Base-by-base conservation (phyloP, 345 rosid genomes). In the Populus pruinosa region DNA sequence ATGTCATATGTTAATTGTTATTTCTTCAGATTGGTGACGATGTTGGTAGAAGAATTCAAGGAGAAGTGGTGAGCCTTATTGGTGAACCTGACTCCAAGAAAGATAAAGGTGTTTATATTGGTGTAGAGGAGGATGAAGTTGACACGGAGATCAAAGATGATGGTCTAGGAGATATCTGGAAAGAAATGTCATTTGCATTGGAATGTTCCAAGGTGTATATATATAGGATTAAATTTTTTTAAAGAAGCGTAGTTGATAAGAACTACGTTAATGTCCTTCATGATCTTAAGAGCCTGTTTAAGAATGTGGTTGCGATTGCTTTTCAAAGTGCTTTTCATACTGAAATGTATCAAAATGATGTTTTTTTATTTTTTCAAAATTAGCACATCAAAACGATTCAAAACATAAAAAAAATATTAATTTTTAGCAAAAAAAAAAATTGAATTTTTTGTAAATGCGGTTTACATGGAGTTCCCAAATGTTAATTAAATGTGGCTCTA, bases 91-190 rank as follows among this genome's bases (percentile, higher is more conserved):
- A 71, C 68, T 53, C 70, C 18, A 73, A 80, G 77, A 86, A 79
- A 72, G 93, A 86, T 69, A 86, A 85, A 82, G 98, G 98, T 71
- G 82, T 82, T 36, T 94, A 90, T 66, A 84, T 94, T 68, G 95
- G 97, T 25, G 88, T 81, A 29, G 90, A 84, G 39, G 87, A 89
- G 13, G 91, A 78, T 49, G 85, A 85, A 73, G 79, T 80, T 76
- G 82, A 70, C 69, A 69, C 78, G 20, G 85, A 82, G 79, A 71
- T 53, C 43, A 83, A 72, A 79, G 93, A 93, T 80, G 94, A 88
- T 67, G 97, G 91, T 71, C 85, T 93, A 74, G 91, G 92, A 74
- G 88, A 92, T 88, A 91, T 95, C 72, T 95, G 98, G 99, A 89
- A 82, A 65, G 93, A 90, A 82, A 91, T 93, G 98, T 83, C 91